phyloP scores from a whole-genome alignment of 305 asterid species.

The Ajuga reptans region DNA sequence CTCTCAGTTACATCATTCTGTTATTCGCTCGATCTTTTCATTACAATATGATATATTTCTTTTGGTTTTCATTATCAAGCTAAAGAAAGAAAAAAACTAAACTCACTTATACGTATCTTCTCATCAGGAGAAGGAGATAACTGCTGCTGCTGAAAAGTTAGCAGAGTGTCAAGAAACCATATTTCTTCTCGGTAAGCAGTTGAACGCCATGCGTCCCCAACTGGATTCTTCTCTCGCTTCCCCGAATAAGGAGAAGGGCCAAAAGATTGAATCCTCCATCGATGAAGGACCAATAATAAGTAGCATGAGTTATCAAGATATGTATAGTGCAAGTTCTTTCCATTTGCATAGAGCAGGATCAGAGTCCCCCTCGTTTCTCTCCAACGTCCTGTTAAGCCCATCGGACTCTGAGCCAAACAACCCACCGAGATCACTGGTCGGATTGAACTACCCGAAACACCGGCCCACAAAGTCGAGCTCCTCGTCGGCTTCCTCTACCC shows the following conservation, averaged over 20 bases:
- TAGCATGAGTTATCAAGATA: conserved; percentile 35
- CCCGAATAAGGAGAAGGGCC: conserved; percentile 31
- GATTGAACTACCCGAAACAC: conserved; percentile 38
- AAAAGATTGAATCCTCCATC: conserved; percentile 31
- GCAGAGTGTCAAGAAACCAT: conserved; percentile 95
- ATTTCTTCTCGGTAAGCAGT: conserved; percentile 72
- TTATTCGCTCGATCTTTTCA: too few relatives aligned
- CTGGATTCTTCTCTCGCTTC: conserved; percentile 30
- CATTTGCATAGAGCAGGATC: conserved; percentile 36
- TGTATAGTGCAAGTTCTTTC: conserved; percentile 31
- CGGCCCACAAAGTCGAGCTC: conserved; percentile 60
- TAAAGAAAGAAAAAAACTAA: background rate
- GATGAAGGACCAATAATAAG: conserved; percentile 43
- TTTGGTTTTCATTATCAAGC: too few relatives aligned
- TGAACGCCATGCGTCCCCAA: conserved; percentile 69
- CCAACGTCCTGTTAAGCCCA: conserved; percentile 38
- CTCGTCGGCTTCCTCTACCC: conserved; percentile 53
- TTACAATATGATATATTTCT: too few relatives aligned
- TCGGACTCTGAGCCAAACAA: conserved; percentile 47
- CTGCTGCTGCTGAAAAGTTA: conserved; percentile 80
- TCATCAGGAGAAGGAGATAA: conserved; percentile 61
- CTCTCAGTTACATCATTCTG: too few relatives aligned
- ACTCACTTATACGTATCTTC: background rate
- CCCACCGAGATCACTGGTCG: conserved; percentile 38
- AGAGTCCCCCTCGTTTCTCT: conserved; percentile 45